Evolutionary conservation across 371 early-diverging fungal genomes (phyloP).

Genomic region (Circinella minor): DNA sequence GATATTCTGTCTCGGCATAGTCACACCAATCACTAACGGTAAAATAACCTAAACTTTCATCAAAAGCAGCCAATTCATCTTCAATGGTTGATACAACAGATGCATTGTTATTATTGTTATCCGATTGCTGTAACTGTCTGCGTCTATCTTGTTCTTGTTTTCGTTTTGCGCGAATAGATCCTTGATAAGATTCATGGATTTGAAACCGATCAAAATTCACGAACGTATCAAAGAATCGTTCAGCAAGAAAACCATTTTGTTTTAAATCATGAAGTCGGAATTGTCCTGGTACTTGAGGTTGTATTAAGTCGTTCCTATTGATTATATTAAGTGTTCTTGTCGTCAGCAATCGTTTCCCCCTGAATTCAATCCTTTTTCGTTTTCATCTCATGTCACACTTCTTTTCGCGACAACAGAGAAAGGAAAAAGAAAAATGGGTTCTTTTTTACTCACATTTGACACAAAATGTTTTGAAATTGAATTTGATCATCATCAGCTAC

Average conservation of each 20-base stretch:
- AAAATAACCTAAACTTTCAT: slow-evolving; percentile 26
- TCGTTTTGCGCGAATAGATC: slow-evolving; percentile 36
- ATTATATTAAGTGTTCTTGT: not conserved
- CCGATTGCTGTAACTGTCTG: not conserved
- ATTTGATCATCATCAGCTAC: slow-evolving; percentile 32
- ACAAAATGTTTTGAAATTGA: slow-evolving; percentile 50
- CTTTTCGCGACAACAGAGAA: too few relatives aligned
- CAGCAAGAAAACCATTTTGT: slow-evolving; percentile 46
- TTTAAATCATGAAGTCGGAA: slow-evolving; percentile 45
- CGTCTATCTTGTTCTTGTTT: slow-evolving; percentile 27
- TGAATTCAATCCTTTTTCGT: not conserved
- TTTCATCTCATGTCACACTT: too few relatives aligned
- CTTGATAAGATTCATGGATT: slow-evolving; percentile 49
- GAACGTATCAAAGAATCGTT: slow-evolving; percentile 57
- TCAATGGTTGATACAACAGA: not conserved
- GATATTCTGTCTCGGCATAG: slow-evolving; percentile 46
- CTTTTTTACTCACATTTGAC: slow-evolving; percentile 42
- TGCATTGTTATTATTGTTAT: not conserved
- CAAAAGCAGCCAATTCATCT: slow-evolving; percentile 13
- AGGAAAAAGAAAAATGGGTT: too few relatives aligned
- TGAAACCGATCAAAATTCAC: slow-evolving; percentile 48
- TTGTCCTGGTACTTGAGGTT: slow-evolving; percentile 43
- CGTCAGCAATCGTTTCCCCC: not conserved
- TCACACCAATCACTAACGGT: slow-evolving; percentile 42
- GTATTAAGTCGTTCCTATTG: slow-evolving; percentile 49